Base-by-base conservation (phyloP, 148 eudicot genomes). In the Fagopyrum homotropicum region DNA sequence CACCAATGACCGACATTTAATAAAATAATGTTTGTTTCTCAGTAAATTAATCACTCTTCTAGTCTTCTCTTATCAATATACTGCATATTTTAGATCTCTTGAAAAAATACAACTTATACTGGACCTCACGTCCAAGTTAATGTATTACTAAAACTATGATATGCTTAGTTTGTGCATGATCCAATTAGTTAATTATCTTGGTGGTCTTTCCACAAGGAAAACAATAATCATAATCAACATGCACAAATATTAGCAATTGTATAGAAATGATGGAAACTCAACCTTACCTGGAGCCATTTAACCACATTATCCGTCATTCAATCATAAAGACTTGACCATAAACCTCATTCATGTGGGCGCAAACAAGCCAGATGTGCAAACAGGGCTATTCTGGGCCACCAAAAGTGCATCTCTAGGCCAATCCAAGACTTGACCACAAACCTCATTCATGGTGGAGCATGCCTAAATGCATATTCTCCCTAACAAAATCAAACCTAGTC, bases 261-360 rank as follows among this genome's bases (percentile, higher is more conserved):
- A 60, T 49, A 12, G 52, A 60, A 15, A 11, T 0, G 9, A 60
- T n/a, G 66, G 3, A 0, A 6, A 60, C n/a, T 60, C 0, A 11
- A 17, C 3, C 22, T 60, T 77, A 74, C 83, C 80, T 81, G 80
- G 80, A 76, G 78, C 80, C 69, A 77, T 72, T 47, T 81, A 74
- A 43, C 83, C 10, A 60, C 6, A 35, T 60, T 11, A 22, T 22
- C 26, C 26, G 64, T 59, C 64, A 60, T 60, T 9, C 22, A 60
- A 60, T 22, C 66, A 19, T 19, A 1, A 35, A 60, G 35, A 60
- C 26, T 22, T 60, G 40, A 60, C 17, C 57, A 22, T 22, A 22
- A 22, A 22, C 26, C 26, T 22, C 26, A 22, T 22, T 22, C 26
- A 22, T 22, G 26, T 15, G 17, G 57, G 16, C n/a, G 6, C 57